phyloP scores from a whole-genome alignment of 768 basidiomycete species.

The Auricularia heimuer region DNA sequence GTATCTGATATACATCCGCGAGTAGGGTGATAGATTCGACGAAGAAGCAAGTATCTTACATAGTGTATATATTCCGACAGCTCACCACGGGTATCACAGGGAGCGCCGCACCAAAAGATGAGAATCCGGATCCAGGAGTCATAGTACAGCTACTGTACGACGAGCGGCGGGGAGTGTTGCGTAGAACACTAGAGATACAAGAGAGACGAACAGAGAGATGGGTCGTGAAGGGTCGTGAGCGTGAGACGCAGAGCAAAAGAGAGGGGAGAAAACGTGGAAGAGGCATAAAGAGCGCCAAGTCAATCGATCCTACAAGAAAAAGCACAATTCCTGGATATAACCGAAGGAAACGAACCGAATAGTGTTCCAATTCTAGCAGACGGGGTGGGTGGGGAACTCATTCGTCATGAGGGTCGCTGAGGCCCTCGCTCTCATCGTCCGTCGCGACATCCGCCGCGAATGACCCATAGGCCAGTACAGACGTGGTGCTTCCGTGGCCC shows the following conservation, averaged over 20 bases:
- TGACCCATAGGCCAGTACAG: neutral
- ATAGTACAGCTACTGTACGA: neutral
- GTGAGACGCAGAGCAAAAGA: neutral
- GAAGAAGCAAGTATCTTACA: slow-evolving; percentile 35
- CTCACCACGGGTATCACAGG: slow-evolving; percentile 17
- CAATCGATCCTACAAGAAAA: neutral
- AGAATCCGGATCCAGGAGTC: neutral
- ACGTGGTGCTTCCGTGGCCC: neutral
- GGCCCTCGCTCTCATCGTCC: slow-evolving; percentile 2
- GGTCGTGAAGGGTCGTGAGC: neutral
- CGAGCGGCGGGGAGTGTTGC: neutral
- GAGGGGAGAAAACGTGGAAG: neutral
- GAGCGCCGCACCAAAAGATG: slow-evolving; percentile 83
- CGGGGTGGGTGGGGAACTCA: no score
- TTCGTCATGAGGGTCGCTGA: neutral
- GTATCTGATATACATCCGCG: slow-evolving; percentile 9
- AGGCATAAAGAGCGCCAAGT: neutral
- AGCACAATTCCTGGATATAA: neutral
- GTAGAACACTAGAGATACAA: slow-evolving; percentile 3
- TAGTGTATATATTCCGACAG: neutral
- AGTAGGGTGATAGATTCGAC: slow-evolving; percentile 63
- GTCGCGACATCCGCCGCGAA: neutral
- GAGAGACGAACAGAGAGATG: neutral
- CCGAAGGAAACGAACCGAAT: neutral
- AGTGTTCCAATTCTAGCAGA: neutral